Evolutionary conservation across 495 filamentous ascomycete species (phyloP).

Genomic region (Recurvomyces mirabilis): DNA sequence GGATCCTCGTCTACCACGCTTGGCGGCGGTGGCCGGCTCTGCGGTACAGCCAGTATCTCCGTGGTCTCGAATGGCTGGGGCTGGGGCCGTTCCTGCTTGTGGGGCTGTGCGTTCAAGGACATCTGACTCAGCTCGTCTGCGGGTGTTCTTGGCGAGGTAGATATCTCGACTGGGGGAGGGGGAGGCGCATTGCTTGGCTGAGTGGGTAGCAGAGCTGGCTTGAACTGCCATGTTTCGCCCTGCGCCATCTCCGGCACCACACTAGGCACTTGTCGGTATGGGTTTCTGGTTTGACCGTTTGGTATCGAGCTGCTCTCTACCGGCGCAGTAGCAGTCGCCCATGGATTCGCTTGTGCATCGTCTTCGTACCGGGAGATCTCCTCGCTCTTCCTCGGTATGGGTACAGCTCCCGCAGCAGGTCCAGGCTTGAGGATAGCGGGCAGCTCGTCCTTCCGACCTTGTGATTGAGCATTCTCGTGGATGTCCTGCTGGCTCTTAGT

Average conservation of each 20-base stretch:
- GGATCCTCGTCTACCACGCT: not conserved
- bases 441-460: constrained; percentile 5
- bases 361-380: constrained; percentile 12
- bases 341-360: constrained; percentile 17
- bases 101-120: constrained; percentile 5
- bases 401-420: not conserved
- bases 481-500: constrained; percentile 8
- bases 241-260: constrained; percentile 5
- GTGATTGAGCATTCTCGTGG: not conserved
- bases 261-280: constrained; percentile 13
- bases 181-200: constrained; percentile 10
- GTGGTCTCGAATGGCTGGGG: constrained; percentile 10
- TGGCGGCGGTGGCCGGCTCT: constrained; percentile 6
- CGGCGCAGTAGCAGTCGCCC: constrained; percentile 7
- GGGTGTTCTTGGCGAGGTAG: constrained; percentile 12
- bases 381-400: not conserved
- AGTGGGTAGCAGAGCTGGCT: constrained; percentile 1
- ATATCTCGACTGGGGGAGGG: constrained; percentile 12
- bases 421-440: constrained; percentile 15
- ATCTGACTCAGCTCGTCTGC: constrained; percentile 15
- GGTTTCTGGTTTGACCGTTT: constrained; percentile 11
- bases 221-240: constrained; percentile 4
- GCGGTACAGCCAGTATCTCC: constrained; percentile 16
- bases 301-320: not conserved
- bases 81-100: not conserved